A percentile compares a stretch with the other conserved stretches of the same genome.
Conservation (phyloP, 163 green algal genomes). For the Chlorella variabilis region DNA sequence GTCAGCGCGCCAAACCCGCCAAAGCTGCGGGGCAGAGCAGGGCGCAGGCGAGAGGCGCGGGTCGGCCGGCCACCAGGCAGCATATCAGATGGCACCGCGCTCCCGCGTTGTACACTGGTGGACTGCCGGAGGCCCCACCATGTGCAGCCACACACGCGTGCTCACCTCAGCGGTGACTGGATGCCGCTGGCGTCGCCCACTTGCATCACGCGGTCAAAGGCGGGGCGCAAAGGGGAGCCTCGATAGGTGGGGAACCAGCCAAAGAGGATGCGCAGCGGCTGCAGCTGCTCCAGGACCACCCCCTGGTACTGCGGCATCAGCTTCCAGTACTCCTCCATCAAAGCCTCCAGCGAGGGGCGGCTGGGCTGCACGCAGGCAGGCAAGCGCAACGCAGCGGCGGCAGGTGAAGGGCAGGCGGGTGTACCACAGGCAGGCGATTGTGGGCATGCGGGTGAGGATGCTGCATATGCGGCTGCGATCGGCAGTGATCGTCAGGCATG, state of each 20-base stretch:
- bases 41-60: too few relatives aligned
- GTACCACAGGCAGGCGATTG: too few relatives aligned
- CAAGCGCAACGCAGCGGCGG: neutral
- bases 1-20: constrained; percentile 92
- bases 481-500: too few relatives aligned
- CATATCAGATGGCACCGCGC: too few relatives aligned
- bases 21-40: constrained; percentile 67
- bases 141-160: too few relatives aligned
- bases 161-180: constrained; percentile 78
- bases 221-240: constrained; percentile 69
- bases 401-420: too few relatives aligned
- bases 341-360: constrained; percentile 70
- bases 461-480: too few relatives aligned
- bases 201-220: constrained; percentile 73
- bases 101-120: too few relatives aligned
- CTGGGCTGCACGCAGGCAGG: constrained; percentile 10
- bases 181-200: constrained; percentile 71
- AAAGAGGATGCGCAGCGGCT: constrained; percentile 86
- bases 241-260: constrained; percentile 92
- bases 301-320: constrained; percentile 88
- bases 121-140: too few relatives aligned
- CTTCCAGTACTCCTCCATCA: constrained; percentile 94
- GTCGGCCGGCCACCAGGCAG: too few relatives aligned
- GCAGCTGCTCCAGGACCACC: constrained; percentile 61
- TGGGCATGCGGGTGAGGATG: too few relatives aligned